Evolutionary conservation across 768 basidiomycete species (phyloP), one percentile per base, ranked within the genome.

Genomic region (Pleurotus tuoliensis): DNA sequence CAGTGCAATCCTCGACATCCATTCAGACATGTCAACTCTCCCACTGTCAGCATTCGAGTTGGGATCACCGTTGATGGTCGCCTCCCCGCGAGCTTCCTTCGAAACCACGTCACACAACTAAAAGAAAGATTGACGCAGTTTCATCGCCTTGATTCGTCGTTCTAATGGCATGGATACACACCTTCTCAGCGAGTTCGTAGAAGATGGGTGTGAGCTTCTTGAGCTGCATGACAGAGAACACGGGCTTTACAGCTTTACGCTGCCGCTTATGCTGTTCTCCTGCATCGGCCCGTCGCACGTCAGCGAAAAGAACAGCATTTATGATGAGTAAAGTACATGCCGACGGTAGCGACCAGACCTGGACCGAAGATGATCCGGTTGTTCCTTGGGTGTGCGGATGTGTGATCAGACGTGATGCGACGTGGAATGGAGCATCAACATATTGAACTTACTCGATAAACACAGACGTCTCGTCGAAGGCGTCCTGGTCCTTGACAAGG

Each of bases 321-420:
- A 22, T 22, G 15, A 12, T 56, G 47, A 3, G 44, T 5, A 37
- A 45, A 46, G 46, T 30, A 46, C 64, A 41, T 59, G 72, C 74
- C 73, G 47, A 65, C 70, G 9, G 72, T 77, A 55, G 67, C 71
- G 27, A 81, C 73, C 34, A 80, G 58, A 1, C 79, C 79, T 2
- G 76, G 74, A 0, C 80, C 80, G 60, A 82, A 79, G 34, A 77
- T 72, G 13, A 74, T 62, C 55, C 71, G 71, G 60, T 78, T 80
- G 1, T 71, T 72, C 50, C 79, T 81, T 50, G 11, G 41, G 18
- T 24, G n/a, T 12, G 34, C 18, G 51, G 27, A 22, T 45, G 56
- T 37, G 56, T 47, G 24, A 16, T n/a, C 18, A 24, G 20, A 12
- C 18, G 13, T 22, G 37, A 41, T 43, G 11, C 5, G 45, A 58